phyloP scores from a whole-genome alignment of 768 basidiomycete species.

The Brasilioporus rufonigricans region DNA sequence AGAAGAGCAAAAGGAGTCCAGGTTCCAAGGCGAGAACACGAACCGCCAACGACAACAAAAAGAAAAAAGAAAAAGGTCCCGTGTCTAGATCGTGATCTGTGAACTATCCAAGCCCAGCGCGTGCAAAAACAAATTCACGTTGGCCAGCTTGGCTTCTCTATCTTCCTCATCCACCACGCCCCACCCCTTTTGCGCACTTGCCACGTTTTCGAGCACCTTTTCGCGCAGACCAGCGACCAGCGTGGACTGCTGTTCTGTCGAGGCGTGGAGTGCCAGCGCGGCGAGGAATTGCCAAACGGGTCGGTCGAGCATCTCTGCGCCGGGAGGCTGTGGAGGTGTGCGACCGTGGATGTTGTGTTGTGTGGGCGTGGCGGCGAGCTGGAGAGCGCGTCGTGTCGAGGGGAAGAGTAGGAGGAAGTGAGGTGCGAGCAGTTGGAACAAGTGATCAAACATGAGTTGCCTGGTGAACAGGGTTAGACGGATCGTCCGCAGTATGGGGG shows the following conservation, averaged over 20 bases:
- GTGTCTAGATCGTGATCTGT: conserved; percentile 54
- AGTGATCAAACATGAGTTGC: conserved; percentile 84
- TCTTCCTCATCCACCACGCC: conserved; percentile 65
- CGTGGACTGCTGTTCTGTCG: conserved; percentile 82
- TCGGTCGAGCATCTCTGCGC: conserved; percentile 70
- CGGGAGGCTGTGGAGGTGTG: conserved; percentile 57
- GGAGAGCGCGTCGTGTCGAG: conserved; percentile 66
- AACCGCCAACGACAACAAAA: too few species aligned
- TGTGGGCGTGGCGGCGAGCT: conserved; percentile 37
- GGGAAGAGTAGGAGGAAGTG: conserved; percentile 85
- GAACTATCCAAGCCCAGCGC: conserved; percentile 73
- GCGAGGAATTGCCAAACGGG: conserved; percentile 96
- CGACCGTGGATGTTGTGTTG: conserved; percentile 45
- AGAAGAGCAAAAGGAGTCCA: too few species aligned
- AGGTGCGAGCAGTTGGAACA: conserved; percentile 77
- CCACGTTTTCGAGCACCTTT: conserved; percentile 89
- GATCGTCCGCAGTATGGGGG: background rate
- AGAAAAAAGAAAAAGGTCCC: too few species aligned
- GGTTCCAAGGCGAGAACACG: background rate
- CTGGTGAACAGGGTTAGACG: conserved; percentile 39
- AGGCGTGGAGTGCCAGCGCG: conserved; percentile 81
- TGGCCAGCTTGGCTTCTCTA: conserved; percentile 74
- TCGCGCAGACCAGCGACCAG: conserved; percentile 86
- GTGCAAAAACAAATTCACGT: conserved; percentile 90
- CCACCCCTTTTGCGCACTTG: conserved; percentile 76